phyloP scores from a whole-genome alignment of 805 yeast genomes.

The Cyberlindnera subsufficiens region DNA sequence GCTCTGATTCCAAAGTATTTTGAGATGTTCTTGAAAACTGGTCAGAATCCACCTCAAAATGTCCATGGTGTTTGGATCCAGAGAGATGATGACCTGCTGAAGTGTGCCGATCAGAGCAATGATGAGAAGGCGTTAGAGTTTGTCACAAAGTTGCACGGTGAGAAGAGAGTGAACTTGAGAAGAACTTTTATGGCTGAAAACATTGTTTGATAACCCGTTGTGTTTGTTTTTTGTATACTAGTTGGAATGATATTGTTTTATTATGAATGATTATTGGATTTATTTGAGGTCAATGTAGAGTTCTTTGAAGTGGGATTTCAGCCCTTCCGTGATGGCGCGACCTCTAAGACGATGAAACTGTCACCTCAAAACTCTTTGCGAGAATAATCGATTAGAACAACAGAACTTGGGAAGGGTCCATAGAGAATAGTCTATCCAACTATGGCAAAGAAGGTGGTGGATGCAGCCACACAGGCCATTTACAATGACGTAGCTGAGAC shows the following conservation, averaged over 20 bases:
- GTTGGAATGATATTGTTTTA: too few species aligned
- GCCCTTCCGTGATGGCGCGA: too few species aligned
- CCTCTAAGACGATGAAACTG: too few species aligned
- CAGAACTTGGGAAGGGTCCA: neutral
- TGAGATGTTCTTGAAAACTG: conserved; percentile 33
- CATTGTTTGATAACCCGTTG: conserved; percentile 19
- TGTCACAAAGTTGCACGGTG: conserved; percentile 33
- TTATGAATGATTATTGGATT: too few species aligned
- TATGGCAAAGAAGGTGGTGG: conserved; percentile 1
- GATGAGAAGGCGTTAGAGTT: conserved; percentile 29
- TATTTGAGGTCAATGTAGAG: too few species aligned
- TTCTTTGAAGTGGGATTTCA: too few species aligned
- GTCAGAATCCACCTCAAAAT: conserved; percentile 36
- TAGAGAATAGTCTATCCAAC: neutral
- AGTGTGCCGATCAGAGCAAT: conserved; percentile 13
- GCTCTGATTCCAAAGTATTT: conserved; percentile 36
- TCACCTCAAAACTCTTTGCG: too few species aligned
- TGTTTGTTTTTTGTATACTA: neutral
- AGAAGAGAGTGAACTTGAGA: conserved; percentile 36
- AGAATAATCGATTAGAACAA: too few species aligned
- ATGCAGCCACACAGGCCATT: conserved; percentile 2
- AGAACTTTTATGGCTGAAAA: conserved; percentile 33
- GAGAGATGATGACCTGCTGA: conserved; percentile 35
- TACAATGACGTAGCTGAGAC: conserved; percentile 5
- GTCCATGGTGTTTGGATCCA: conserved; percentile 42